phyloP scores from a whole-genome alignment of 306 rosid genomes.

The Abrus precatorius region DNA sequence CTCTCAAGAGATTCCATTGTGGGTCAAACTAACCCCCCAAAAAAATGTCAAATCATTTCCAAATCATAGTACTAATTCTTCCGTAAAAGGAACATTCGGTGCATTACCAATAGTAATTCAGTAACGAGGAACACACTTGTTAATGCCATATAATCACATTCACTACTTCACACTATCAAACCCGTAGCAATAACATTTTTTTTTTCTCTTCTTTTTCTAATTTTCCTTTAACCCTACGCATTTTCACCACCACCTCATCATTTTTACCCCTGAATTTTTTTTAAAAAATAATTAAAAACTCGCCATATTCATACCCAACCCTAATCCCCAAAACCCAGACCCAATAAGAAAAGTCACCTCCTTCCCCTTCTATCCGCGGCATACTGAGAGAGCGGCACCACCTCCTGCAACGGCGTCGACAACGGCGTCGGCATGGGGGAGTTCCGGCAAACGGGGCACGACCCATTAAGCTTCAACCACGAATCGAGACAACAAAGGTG shows the following conservation, averaged over 20 bases:
- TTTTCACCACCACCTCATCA: slow-evolving; percentile 7
- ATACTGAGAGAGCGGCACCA: slow-evolving; percentile 82
- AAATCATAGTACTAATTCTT: not conserved
- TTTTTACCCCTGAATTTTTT: not conserved
- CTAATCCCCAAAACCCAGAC: not conserved
- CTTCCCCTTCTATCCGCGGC: slow-evolving; percentile 75
- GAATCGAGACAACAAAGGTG: slow-evolving; percentile 86
- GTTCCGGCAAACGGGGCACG: slow-evolving; percentile 95
- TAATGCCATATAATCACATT: not conserved
- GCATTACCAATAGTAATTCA: not conserved
- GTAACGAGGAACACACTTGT: not conserved
- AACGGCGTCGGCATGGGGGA: slow-evolving; percentile 92
- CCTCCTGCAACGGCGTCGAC: slow-evolving; percentile 89
- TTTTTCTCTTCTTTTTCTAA: not conserved
- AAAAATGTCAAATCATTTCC: slow-evolving; percentile 31
- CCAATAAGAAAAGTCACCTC: slow-evolving; percentile 49
- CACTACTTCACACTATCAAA: not conserved
- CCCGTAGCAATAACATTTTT: not conserved
- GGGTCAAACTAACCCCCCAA: slow-evolving; percentile 26
- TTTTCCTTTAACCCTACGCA: slow-evolving; percentile 1
- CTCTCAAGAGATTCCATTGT: not conserved
- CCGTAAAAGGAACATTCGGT: not conserved
- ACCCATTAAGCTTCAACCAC: slow-evolving; percentile 92
- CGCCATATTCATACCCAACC: not conserved
- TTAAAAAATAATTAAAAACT: not conserved